Base-by-base conservation (phyloP, 176 grass and related monocot species). In the Avena sativa region DNA sequence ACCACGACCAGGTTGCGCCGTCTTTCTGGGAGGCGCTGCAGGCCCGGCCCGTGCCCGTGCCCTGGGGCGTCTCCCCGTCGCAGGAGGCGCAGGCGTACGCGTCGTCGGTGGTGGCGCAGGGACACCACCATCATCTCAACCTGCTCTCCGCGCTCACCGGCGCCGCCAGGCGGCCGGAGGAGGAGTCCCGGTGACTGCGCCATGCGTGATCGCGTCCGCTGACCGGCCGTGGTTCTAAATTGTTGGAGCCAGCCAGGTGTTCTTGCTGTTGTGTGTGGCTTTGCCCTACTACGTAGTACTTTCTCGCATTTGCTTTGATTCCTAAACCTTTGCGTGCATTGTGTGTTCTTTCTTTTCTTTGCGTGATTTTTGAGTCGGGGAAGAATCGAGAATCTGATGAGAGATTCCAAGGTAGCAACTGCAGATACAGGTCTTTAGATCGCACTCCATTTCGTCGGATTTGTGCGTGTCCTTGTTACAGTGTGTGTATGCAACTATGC, bases 11-110 rank as follows among this genome's bases (percentile, higher is more conserved):
- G 76, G 9, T 34, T 34, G 32, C 83, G 30, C 17, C 60, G 71
- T 74, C 82, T 53, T 91, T 91, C 82, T 91, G 86, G 90, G 90
- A 82, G 62, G 72, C 78, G 56, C 82, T 88, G 76, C 89, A 91
- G 89, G 74, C 74, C 52, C 64, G 64, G 50, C 81, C 59, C 70
- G 77, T 63, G 59, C 83, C 71, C 63, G 84, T 77, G 69, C 70
- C 78, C 28, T 91, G 90, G 90, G 86, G 90, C 53, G 28, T 91
- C 11, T 76, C 86, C 51, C 60, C 86, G 28, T 75, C 86, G 59
- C 86, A 81, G 66, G 89, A 92, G 74, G 87, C 84, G 55, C 87
- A 88, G 64, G 86, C 84, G 72, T 93, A 95, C 80, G 89, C 91
- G 63, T 90, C 91, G 63, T 88, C 91, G 23, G 86, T 86, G 13